A percentile compares a stretch with the other conserved stretches of the same genome.
Evolutionary conservation across 371 early-diverging fungal species (phyloP).

Genomic region (Mucor piriformis): DNA sequence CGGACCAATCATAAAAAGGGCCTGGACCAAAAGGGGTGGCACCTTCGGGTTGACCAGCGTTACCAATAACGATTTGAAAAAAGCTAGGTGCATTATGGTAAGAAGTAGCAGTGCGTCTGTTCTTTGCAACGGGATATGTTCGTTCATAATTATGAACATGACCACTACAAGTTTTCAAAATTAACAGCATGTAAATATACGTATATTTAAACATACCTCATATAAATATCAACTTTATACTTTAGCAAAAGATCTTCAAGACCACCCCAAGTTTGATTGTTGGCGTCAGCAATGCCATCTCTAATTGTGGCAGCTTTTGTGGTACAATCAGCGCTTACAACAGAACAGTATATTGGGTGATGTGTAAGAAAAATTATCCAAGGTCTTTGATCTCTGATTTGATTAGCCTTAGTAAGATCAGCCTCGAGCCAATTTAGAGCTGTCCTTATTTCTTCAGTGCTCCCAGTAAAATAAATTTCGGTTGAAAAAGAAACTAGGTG

Average conservation of each 20-base stretch:
- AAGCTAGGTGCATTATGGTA: conserved; percentile 44
- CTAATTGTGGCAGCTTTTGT: conserved; percentile 31
- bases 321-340: conserved; percentile 28
- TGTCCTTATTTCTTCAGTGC: conserved; percentile 28
- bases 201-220: conserved; percentile 36
- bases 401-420: conserved; percentile 40
- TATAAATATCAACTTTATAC: conserved; percentile 34
- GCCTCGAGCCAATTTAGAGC: conserved; percentile 46
- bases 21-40: conserved; percentile 28
- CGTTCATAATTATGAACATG: conserved; percentile 48
- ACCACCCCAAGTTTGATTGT: conserved; percentile 24
- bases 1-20: conserved; percentile 41
- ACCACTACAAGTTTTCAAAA: conserved; percentile 32
- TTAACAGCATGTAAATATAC: too few species aligned
- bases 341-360: conserved; percentile 40
- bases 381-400: conserved; percentile 37
- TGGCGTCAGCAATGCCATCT: conserved; percentile 20
- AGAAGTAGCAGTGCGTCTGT: conserved; percentile 20
- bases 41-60: conserved; percentile 44
- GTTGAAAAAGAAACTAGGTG: conserved; percentile 51
- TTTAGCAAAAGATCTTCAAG: conserved; percentile 32
- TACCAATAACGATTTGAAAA: conserved; percentile 42
- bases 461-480: conserved; percentile 42
- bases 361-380: conserved; percentile 50
- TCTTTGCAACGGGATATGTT: conserved; percentile 42